Evolutionary conservation across 192 early-diverging fungal species (phyloP).

Genomic region (Irineochytrium annulatum): DNA sequence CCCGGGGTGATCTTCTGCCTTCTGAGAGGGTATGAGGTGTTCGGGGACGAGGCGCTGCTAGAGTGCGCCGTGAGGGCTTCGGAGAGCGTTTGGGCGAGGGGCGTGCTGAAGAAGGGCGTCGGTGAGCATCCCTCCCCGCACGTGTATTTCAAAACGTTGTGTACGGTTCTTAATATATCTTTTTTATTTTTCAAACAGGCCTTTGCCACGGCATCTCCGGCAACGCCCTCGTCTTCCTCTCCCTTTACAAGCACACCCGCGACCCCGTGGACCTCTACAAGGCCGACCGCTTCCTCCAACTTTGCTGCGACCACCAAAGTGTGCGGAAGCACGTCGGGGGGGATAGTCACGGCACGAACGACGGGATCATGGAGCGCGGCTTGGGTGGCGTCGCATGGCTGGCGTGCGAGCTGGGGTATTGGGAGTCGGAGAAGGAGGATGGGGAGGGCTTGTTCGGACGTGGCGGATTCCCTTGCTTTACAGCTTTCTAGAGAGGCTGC

Average conservation of each 20-base stretch:
- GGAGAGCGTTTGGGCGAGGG: constrained; percentile 21
- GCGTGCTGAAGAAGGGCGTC: constrained; percentile 21
- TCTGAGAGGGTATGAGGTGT: constrained; percentile 15
- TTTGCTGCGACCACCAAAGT: background rate
- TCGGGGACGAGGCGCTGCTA: constrained; percentile 2
- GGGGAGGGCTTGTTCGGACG: background rate
- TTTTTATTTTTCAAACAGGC: no score
- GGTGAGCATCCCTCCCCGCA: no score
- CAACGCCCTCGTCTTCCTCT: constrained; percentile 23
- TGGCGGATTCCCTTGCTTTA: background rate
- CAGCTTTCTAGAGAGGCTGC: no score
- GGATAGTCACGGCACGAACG: background rate
- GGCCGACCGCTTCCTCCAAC: background rate
- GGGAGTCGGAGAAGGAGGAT: background rate
- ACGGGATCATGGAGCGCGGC: background rate
- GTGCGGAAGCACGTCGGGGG: background rate
- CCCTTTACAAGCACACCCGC: constrained; percentile 14
- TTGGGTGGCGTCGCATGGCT: background rate
- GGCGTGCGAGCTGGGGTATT: background rate
- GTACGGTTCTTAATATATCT: no score
- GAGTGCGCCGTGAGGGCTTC: constrained; percentile 8
- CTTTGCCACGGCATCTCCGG: constrained; percentile 29
- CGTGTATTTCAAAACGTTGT: no score
- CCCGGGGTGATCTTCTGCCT: constrained; percentile 11
- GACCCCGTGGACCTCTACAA: background rate